Conservation (phyloP, 2,329 filamentous ascomycete genomes). For the Magnaporthiopsis poae region DNA sequence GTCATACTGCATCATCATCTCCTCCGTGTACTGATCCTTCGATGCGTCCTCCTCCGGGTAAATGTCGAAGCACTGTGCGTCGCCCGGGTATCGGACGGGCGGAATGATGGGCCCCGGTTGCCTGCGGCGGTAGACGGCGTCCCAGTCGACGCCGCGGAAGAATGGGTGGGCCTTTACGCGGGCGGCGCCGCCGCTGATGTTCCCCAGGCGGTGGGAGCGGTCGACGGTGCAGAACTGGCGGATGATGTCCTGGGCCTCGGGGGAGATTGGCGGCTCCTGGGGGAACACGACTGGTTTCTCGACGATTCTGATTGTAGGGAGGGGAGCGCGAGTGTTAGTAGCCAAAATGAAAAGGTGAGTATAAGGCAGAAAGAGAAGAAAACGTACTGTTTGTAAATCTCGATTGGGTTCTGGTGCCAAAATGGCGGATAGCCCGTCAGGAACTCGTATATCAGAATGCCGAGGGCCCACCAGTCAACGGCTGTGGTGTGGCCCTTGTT, state of each 20-base stretch:
- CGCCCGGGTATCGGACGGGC: conserved; percentile 61
- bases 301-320: conserved; percentile 51
- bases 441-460: conserved; percentile 76
- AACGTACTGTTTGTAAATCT: conserved; percentile 69
- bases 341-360: background rate
- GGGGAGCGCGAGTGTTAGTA: background rate
- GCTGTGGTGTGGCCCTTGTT: conserved; percentile 68
- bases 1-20: conserved; percentile 61
- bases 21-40: conserved; percentile 57
- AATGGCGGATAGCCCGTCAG: conserved; percentile 77
- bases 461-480: conserved; percentile 82
- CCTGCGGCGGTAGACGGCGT: conserved; percentile 56
- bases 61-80: conserved; percentile 71
- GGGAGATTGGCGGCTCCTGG: conserved; percentile 52
- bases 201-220: conserved; percentile 66
- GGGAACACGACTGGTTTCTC: conserved; percentile 70
- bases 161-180: conserved; percentile 68
- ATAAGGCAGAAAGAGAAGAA: background rate
- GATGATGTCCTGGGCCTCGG: conserved; percentile 65
- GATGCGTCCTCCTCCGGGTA: conserved; percentile 68
- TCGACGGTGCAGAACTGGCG: conserved; percentile 68
- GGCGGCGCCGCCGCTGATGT: conserved; percentile 63
- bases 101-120: conserved; percentile 63
- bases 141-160: conserved; percentile 65
- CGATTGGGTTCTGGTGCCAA: conserved; percentile 77